Conservation (phyloP, 179 eudicot species). For the Spergularia azorica region DNA sequence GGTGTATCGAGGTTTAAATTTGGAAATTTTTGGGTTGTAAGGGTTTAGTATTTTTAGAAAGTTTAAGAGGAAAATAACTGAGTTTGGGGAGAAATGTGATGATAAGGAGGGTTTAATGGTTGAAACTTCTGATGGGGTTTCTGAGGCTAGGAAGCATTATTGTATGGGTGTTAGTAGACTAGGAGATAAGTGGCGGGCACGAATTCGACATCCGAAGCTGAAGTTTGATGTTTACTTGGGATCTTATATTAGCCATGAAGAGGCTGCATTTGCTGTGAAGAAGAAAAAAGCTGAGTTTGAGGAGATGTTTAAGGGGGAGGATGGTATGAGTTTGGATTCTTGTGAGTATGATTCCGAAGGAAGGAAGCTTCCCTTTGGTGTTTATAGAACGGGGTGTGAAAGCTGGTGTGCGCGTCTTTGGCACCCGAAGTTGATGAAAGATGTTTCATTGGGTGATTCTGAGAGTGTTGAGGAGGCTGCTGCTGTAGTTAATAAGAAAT, state of each 20-base stretch:
- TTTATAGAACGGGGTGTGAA: too few relatives aligned
- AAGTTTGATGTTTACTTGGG: constrained; percentile 8
- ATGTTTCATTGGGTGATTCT: too few relatives aligned
- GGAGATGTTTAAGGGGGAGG: not conserved
- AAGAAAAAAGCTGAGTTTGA: constrained; percentile 15
- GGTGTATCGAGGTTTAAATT: too few relatives aligned
- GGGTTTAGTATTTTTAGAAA: too few relatives aligned
- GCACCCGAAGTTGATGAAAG: too few relatives aligned
- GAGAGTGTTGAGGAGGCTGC: too few relatives aligned
- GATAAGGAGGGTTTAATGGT: not conserved
- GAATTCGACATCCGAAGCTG: constrained; percentile 6
- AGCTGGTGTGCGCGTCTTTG: too few relatives aligned
- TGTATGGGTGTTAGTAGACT: not conserved
- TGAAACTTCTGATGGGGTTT: not conserved
- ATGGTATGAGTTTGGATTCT: not conserved
- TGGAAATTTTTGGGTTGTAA: too few relatives aligned
- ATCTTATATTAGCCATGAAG: not conserved
- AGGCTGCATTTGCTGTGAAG: constrained; percentile 10
- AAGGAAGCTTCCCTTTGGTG: not conserved
- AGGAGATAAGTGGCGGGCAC: constrained; percentile 15
- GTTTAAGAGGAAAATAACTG: too few relatives aligned
- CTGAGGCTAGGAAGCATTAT: not conserved
- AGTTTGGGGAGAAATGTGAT: not conserved
- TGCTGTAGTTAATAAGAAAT: not conserved
- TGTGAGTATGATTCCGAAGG: not conserved